Evolutionary conservation across 2,329 filamentous ascomycete genomes (phyloP), one percentile per base, ranked within the genome.

Genomic region (Gliomastix tumulicola): DNA sequence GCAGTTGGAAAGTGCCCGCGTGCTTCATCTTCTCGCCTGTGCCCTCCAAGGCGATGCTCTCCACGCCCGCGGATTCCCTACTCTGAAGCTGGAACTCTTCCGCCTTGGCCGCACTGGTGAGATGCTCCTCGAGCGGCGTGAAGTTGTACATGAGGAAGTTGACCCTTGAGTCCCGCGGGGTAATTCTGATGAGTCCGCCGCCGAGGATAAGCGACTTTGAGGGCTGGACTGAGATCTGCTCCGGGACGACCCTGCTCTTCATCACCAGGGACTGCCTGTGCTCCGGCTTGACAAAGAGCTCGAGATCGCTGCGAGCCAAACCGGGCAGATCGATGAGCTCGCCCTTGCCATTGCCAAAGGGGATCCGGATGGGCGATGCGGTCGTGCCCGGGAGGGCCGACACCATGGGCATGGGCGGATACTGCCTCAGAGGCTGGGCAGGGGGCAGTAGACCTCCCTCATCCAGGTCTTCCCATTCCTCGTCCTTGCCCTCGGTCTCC

Each of bases 291-390:
- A 96, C 82, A 52, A 84, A 80, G 1, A 76, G 61, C 33, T 87
- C 82, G 7, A 97, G 66, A 13, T 79, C 74, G 19, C 79, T 82
- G 32, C 92, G 80, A 8, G 81, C 75, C 22, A 98, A 66, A 1
- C 92, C 92, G 0, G 92, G 92, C 12, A 98, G 71, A 55, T 98
- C 92, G 49, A 98, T 87, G 22, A 98, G 70, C 57, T 98, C 94
- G 38, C 92, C 92, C 50, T 79, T 84, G 18, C 85, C 84, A 41
- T 78, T 79, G 32, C 89, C 89, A 53, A 92, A 98, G 1, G 88
- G 88, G 15, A 97, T 79, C 20, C 92, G 82, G 47, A 98, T 97
- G 0, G 92, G 92, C 0, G 88, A 94, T 3, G 89, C 92, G 2
- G 92, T 98, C 0, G 92, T 98, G 9, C 94, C 92, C 0, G 92